Evolutionary conservation across 805 yeast species (phyloP).

Genomic region (Saccharomycopsis synnaedendra): DNA sequence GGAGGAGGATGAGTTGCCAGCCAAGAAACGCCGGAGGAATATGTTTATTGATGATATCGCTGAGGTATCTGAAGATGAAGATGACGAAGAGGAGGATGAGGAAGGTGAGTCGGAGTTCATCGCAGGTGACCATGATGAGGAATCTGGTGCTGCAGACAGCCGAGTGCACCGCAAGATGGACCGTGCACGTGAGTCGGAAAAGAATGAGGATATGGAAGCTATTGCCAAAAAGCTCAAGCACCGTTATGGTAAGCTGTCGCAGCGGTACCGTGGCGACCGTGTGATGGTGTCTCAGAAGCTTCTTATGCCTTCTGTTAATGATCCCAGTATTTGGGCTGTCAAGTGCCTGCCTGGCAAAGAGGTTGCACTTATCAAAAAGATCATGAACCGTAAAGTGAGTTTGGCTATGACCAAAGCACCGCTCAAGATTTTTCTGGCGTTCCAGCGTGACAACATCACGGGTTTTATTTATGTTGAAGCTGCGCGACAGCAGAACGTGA

Average conservation of each 20-base stretch:
- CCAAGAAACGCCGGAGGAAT: slow-evolving; percentile 46
- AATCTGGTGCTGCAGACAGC: slow-evolving; percentile 43
- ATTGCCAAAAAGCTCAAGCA: slow-evolving; percentile 88
- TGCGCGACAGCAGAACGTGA: slow-evolving; percentile 83
- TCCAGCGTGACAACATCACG: slow-evolving; percentile 86
- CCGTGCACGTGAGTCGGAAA: slow-evolving; percentile 72
- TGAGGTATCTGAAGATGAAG: slow-evolving; percentile 96
- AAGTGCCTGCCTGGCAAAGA: slow-evolving; percentile 90
- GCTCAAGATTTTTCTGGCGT: slow-evolving; percentile 78
- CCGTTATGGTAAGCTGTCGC: slow-evolving; percentile 78
- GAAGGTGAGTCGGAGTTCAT: slow-evolving; percentile 83
- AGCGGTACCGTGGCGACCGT: slow-evolving; percentile 71
- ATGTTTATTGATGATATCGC: slow-evolving; percentile 97
- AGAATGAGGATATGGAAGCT: slow-evolving; percentile 90
- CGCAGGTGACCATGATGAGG: slow-evolving; percentile 53
- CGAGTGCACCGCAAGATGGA: slow-evolving; percentile 87
- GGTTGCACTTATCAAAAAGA: slow-evolving; percentile 70
- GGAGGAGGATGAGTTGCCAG: slow-evolving; percentile 40
- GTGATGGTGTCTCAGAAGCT: slow-evolving; percentile 88
- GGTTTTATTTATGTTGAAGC: slow-evolving; percentile 95
- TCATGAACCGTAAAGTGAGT: slow-evolving; percentile 75
- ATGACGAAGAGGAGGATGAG: slow-evolving; percentile 85
- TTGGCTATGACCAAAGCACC: slow-evolving; percentile 64
- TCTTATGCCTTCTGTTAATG: slow-evolving; percentile 89
- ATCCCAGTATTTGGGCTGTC: slow-evolving; percentile 93